Conservation (phyloP, 106 monocot species). For the Dactylorhiza incarnata region DNA sequence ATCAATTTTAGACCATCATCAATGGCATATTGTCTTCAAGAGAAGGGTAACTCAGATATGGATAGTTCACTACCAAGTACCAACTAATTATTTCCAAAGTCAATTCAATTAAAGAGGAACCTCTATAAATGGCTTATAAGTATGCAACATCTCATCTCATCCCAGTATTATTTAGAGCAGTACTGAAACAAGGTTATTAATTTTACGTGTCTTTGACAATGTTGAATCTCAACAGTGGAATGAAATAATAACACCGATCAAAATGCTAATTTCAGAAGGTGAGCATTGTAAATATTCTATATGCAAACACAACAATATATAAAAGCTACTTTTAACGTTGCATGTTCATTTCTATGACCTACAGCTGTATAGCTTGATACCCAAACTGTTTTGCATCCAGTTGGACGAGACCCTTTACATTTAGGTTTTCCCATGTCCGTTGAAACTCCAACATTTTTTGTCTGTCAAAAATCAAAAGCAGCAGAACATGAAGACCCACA, state of each 20-base stretch:
- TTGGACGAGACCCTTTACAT: not conserved
- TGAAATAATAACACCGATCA: not conserved
- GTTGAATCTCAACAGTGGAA: not conserved
- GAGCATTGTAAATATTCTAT: not conserved
- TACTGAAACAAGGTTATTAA: not conserved
- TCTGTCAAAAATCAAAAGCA: slow-evolving; percentile 1
- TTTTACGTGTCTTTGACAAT: not conserved
- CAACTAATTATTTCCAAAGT: not conserved
- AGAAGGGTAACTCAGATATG: not conserved
- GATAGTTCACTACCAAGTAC: no score
- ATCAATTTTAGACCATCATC: not conserved
- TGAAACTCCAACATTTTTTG: not conserved
- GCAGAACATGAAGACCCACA: not conserved
- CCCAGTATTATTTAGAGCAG: not conserved
- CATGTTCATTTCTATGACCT: not conserved
- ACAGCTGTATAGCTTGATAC: slow-evolving; percentile 6
- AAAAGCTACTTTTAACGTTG: not conserved
- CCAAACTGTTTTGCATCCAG: not conserved
- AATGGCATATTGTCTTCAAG: not conserved
- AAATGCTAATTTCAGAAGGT: no score
- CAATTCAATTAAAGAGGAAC: not conserved
- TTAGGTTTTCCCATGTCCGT: not conserved
- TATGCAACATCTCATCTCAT: not conserved
- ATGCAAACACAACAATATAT: not conserved
- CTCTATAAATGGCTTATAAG: not conserved